phyloP scores from a whole-genome alignment of 225 moss, liverwort and hornwort species.

The Pseudoscleropodium purum region DNA sequence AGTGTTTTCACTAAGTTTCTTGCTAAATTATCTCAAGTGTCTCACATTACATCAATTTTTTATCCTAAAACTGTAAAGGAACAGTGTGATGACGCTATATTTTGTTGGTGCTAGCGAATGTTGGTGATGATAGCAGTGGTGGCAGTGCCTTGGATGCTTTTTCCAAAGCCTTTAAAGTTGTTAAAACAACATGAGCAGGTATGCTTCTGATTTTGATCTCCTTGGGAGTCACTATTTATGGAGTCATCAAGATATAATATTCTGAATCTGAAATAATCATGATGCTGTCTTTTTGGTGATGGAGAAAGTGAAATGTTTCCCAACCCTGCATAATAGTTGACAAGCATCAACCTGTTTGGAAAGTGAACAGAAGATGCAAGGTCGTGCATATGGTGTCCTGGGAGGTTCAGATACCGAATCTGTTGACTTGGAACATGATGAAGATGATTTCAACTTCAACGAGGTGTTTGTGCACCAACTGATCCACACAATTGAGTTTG shows the following conservation, averaged over 20 bases:
- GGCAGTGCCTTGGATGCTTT: slow-evolving; percentile 94
- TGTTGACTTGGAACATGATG: slow-evolving; percentile 64
- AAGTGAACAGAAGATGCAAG: slow-evolving; percentile 57
- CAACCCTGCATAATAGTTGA: neutral
- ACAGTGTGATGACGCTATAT: slow-evolving; percentile 10
- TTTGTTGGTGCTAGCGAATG: slow-evolving; percentile 31
- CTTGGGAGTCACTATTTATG: neutral
- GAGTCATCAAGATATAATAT: neutral
- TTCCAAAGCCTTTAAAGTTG: slow-evolving; percentile 80
- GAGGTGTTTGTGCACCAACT: slow-evolving; percentile 95
- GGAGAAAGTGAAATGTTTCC: neutral
- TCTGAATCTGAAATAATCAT: neutral
- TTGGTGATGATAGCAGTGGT: slow-evolving; percentile 64
- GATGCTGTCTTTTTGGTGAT: neutral
- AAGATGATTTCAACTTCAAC: slow-evolving; percentile 71
- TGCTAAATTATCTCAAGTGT: neutral
- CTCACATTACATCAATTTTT: neutral
- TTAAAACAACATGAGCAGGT: slow-evolving; percentile 67
- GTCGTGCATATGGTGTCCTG: slow-evolving; percentile 61
- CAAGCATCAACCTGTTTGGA: neutral
- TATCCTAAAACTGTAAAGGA: neutral
- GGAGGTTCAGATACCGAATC: slow-evolving; percentile 85
- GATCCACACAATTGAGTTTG: slow-evolving; percentile 98
- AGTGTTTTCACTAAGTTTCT: neutral
- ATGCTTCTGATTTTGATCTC: neutral